Evolutionary conservation across 2,329 filamentous ascomycete species (phyloP), one percentile per base, ranked within the genome.

Genomic region (Exophiala calicioides): DNA sequence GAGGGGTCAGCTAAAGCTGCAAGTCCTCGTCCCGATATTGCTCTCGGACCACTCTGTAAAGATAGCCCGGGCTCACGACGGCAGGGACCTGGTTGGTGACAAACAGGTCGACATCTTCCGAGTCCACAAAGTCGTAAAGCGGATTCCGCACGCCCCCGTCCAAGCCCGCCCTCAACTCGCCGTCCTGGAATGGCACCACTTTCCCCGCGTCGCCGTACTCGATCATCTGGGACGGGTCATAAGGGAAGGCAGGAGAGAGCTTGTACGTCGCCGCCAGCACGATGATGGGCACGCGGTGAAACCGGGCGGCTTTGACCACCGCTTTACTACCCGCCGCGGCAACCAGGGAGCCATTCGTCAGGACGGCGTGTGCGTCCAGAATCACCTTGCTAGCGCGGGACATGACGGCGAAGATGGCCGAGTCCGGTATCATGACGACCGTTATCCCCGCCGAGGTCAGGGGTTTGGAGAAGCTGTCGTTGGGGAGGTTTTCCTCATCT

Each of bases 301-400:
- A 83, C 63, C 85, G 86, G 10, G 93, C 93, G 5, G 90, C 90
- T 52, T 85, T 84, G 3, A 90, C 89, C 56, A 97, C 86, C 30
- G 87, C 82, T 15, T 82, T 82, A 7, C 88, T 86, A n/a, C 93
- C 93, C 4, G 86, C 83, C 30, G 90, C 85, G 13, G 89, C 86
- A 20, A 97, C 78, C 19, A 95, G 80, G 5, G 87, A 87, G 40
- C 93, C 93, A 60, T 95, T 93, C 38, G 88, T 88, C 34, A 94
- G 82, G 20, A 98, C 88, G 3, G 87, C 85, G 62, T 90, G 86
- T 4, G 91, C 91, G 9, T 87, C 85, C 5, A 98, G 76, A 37
- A 98, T 87, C 52, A 98, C 91, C 72, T 96, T 96, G 75, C 91
- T 94, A 59, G 96, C 88, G 50, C 86, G 83, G 6, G 90, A 87